These are phyloP conservation scores for Sphaerobolus stellatus DNA, from an alignment of 1,284 basidiomycete species.

Conservation along the genomic window DNA sequence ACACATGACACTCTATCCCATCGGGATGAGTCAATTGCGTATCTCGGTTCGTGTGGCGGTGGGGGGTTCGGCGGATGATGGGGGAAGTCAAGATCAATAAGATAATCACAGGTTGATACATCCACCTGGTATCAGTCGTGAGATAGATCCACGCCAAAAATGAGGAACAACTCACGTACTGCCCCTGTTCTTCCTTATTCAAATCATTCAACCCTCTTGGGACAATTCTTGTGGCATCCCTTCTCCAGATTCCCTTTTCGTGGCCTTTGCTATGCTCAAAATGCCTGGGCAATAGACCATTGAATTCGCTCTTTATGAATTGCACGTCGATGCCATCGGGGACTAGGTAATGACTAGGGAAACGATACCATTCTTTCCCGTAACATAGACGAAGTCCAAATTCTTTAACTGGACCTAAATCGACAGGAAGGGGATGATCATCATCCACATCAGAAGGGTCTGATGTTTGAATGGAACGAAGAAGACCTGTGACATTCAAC, in stretches of 20 bases:
- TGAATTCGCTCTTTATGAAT: constrained; percentile 89
- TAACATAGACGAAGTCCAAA: constrained; percentile 83
- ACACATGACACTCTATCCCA: constrained; percentile 80
- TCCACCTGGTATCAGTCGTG: constrained; percentile 53
- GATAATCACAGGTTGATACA: constrained; percentile 74
- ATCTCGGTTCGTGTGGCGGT: constrained; percentile 74
- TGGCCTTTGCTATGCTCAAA: constrained; percentile 46
- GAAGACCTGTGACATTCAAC: constrained; percentile 68
- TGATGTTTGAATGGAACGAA: constrained; percentile 37
- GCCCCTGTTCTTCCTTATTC: constrained; percentile 76
- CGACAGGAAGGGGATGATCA: constrained; percentile 60
- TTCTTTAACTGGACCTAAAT: constrained; percentile 67
- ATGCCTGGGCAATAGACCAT: constrained; percentile 86
- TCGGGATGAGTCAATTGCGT: constrained; percentile 53
- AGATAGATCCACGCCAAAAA: constrained; percentile 10
- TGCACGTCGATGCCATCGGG: constrained; percentile 80
- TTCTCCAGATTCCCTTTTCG: constrained; percentile 55
- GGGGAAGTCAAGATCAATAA: constrained; percentile 86
- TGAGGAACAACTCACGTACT: constrained; percentile 67
- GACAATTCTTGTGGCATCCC: constrained; percentile 63
- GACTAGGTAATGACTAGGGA: constrained; percentile 87
- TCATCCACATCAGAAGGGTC: constrained; percentile 31
- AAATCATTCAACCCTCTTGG: constrained; percentile 82
- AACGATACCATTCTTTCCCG: constrained; percentile 96
- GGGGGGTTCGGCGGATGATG: constrained; percentile 44